Evolutionary conservation across 2,329 filamentous ascomycete genomes (phyloP).

Genomic region (Botrytis sinoallii): DNA sequence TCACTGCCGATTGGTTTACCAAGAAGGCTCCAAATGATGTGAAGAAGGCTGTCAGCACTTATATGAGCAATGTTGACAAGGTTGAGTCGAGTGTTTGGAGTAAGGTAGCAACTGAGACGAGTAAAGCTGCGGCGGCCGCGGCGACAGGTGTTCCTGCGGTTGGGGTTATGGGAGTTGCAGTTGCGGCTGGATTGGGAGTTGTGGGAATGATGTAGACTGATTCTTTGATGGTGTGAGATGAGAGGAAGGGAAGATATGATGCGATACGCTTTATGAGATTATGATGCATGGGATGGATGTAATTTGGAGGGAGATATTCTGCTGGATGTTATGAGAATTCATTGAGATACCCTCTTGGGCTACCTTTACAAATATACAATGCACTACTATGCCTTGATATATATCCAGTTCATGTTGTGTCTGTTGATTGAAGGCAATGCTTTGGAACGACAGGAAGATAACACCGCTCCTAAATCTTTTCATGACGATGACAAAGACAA

Average conservation of each 20-base stretch:
- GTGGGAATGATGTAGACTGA: slow-evolving; percentile 8
- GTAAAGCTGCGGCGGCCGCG: slow-evolving; percentile 18
- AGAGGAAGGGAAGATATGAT: not conserved
- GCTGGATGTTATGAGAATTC: not conserved
- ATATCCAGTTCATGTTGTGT: not conserved
- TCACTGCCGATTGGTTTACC: slow-evolving; percentile 27
- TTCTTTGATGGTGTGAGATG: not conserved
- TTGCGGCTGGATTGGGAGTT: slow-evolving; percentile 12
- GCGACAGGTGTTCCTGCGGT: slow-evolving; percentile 14
- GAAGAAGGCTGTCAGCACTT: slow-evolving; percentile 25
- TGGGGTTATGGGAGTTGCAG: slow-evolving; percentile 22
- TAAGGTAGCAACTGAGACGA: slow-evolving; percentile 27
- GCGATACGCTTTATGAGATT: not conserved
- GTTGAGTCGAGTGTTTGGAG: slow-evolving; percentile 18
- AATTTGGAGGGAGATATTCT: not conserved
- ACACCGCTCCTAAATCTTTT: not conserved
- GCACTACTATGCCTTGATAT: not conserved
- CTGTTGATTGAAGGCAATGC: not conserved
- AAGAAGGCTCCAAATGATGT: slow-evolving; percentile 24
- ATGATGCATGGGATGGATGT: not conserved
- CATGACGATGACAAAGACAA: not conserved
- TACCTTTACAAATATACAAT: not conserved
- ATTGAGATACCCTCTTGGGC: not conserved
- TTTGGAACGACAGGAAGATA: not conserved
- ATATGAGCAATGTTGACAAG: slow-evolving; percentile 20